Conservation (phyloP, 139 green algal species). For the Coelastrella sp. region DNA sequence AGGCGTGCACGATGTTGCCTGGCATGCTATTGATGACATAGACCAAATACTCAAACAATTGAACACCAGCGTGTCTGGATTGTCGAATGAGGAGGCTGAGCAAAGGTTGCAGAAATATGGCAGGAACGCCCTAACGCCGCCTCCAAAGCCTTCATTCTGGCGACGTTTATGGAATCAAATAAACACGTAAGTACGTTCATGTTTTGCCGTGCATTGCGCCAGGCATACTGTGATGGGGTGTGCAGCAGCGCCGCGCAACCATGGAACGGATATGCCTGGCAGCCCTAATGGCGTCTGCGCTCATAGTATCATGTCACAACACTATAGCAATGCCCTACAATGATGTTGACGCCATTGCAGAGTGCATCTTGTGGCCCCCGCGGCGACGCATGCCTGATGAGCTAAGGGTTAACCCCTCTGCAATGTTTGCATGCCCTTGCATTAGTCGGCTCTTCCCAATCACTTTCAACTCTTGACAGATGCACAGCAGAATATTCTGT, state of each 20-base stretch:
- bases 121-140: slow-evolving; percentile 49
- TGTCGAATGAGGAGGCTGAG: slow-evolving; percentile 2
- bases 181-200: slow-evolving; percentile 38
- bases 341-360: neutral
- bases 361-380: too few species aligned
- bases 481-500: too few species aligned
- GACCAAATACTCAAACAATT: neutral
- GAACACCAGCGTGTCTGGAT: neutral
- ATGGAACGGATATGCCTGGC: too few species aligned
- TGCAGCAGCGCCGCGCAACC: too few species aligned
- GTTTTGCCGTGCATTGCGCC: too few species aligned
- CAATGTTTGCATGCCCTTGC: too few species aligned
- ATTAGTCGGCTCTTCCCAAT: too few species aligned
- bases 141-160: slow-evolving; percentile 45
- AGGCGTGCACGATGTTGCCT: neutral
- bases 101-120: slow-evolving; percentile 21
- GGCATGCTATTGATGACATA: slow-evolving; percentile 4
- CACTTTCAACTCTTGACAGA: too few species aligned
- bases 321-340: neutral
- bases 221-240: too few species aligned
- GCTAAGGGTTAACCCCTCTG: too few species aligned
- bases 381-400: too few species aligned
- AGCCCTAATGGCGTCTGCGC: too few species aligned
- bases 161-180: slow-evolving; percentile 49
- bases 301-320: neutral